These are phyloP conservation scores for Metarhizium rileyi DNA, from an alignment of 2,329 filamentous ascomycete genomes.

Conservation along the genomic window DNA sequence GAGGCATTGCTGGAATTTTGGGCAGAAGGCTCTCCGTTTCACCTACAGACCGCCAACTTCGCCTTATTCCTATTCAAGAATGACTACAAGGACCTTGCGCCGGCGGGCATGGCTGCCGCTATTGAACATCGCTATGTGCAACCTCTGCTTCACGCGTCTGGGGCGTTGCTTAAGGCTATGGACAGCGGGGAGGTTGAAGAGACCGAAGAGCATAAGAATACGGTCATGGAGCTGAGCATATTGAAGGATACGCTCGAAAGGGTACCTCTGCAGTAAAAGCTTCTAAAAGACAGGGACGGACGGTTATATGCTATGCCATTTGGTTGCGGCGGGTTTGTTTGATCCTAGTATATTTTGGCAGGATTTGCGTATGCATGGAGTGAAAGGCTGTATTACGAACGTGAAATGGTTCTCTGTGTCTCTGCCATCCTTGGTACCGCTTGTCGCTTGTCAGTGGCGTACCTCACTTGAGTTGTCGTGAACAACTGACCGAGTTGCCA, in stretches of 20 bases:
- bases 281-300: background rate
- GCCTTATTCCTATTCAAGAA: conserved; percentile 43
- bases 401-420: background rate
- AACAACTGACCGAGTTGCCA: too few relatives aligned
- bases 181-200: conserved; percentile 23
- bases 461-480: background rate
- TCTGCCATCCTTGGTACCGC: background rate
- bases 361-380: background rate
- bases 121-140: conserved; percentile 49
- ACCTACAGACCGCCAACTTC: conserved; percentile 53
- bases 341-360: background rate
- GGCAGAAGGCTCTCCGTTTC: conserved; percentile 40
- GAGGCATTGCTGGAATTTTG: conserved; percentile 41
- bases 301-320: background rate
- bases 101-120: conserved; percentile 44
- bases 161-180: conserved; percentile 22
- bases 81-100: conserved; percentile 38
- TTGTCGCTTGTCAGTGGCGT: background rate
- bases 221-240: conserved; percentile 30
- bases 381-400: background rate
- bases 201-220: conserved; percentile 18
- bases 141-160: conserved; percentile 38
- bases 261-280: conserved; percentile 28
- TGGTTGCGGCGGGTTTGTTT: background rate
- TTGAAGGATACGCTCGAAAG: conserved; percentile 32